These are phyloP conservation scores for Trichoderma guizhouense DNA, from an alignment of 2,329 filamentous ascomycete species.

Conservation along the genomic window DNA sequence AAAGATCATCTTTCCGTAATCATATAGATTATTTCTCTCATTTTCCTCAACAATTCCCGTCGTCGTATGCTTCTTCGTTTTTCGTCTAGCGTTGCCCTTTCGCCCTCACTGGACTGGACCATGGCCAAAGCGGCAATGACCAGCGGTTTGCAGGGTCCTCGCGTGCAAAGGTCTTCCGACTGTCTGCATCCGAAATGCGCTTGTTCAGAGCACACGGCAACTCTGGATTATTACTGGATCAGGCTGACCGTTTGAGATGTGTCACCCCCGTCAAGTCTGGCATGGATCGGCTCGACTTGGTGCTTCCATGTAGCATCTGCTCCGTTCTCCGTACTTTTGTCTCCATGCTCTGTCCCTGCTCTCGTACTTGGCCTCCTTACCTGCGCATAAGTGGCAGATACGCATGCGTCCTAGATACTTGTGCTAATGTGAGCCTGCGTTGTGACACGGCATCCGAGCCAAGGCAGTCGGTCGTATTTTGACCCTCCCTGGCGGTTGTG, in stretches of 20 bases:
- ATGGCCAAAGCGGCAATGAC: neutral
- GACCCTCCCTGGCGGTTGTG: neutral
- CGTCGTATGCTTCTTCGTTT: neutral
- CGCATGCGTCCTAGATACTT: constrained; percentile 1
- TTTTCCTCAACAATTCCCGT: neutral
- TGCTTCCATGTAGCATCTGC: constrained; percentile 5
- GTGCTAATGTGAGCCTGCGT: neutral
- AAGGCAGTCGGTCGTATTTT: neutral
- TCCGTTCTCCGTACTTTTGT: constrained; percentile 5
- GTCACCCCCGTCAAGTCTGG: constrained; percentile 2
- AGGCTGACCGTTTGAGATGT: constrained; percentile 10
- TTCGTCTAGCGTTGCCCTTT: neutral
- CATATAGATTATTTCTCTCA: neutral
- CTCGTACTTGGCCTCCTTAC: neutral
- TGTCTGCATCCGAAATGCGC: constrained; percentile 1
- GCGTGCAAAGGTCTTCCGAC: constrained; percentile 2
- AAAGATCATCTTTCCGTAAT: no score
- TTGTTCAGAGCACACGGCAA: neutral
- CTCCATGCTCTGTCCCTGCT: constrained; percentile 1
- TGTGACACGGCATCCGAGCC: neutral
- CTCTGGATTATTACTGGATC: constrained; percentile 1
- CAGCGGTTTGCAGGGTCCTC: neutral
- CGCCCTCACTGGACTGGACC: neutral
- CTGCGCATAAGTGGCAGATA: constrained; percentile 5
- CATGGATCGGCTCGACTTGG: constrained; percentile 13